Evolutionary conservation across 768 basidiomycete species (phyloP).

Genomic region (Phaeolepiota aurea): DNA sequence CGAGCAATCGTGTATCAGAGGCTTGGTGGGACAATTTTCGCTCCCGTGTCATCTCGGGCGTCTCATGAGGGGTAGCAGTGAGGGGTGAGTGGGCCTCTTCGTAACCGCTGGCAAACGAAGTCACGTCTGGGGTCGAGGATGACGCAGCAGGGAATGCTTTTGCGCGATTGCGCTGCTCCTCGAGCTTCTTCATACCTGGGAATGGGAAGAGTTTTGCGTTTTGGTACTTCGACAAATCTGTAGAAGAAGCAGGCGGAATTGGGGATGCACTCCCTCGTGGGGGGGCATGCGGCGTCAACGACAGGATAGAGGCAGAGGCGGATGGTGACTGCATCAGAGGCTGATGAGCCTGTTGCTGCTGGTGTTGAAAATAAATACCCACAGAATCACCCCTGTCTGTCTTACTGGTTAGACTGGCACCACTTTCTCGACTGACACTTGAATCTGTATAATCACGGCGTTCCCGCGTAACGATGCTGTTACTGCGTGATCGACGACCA

Average conservation of each 20-base stretch:
- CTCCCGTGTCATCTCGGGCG: constrained; percentile 46
- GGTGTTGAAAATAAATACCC: constrained; percentile 24
- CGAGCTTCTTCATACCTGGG: constrained; percentile 76
- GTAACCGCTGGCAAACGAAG: constrained; percentile 30
- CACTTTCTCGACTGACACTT: constrained; percentile 68
- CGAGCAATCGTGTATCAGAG: constrained; percentile 57
- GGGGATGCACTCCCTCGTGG: constrained; percentile 60
- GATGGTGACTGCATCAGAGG: constrained; percentile 52
- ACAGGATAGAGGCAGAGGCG: constrained; percentile 64
- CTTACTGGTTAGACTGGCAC: constrained; percentile 61
- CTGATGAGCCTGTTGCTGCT: constrained; percentile 32
- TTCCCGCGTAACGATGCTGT: constrained; percentile 63
- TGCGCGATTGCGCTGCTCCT: constrained; percentile 60
- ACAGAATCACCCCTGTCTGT: constrained; percentile 40
- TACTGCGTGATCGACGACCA: constrained; percentile 73
- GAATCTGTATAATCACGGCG: constrained; percentile 65
- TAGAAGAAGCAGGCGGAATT: constrained; percentile 66
- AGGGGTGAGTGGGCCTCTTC: constrained; percentile 40
- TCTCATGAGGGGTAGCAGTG: constrained; percentile 37
- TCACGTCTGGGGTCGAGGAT: constrained; percentile 35
- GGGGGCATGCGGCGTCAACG: constrained; percentile 46
- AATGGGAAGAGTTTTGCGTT: constrained; percentile 83
- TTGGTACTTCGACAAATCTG: constrained; percentile 67
- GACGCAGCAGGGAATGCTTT: constrained; percentile 41
- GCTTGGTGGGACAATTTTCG: constrained; percentile 59